Percentiles rank a stretch among this genome's conserved stretches.
Evolutionary conservation across 352 stramenopile species (phyloP).

Genomic region (Globisporangium emineosum): DNA sequence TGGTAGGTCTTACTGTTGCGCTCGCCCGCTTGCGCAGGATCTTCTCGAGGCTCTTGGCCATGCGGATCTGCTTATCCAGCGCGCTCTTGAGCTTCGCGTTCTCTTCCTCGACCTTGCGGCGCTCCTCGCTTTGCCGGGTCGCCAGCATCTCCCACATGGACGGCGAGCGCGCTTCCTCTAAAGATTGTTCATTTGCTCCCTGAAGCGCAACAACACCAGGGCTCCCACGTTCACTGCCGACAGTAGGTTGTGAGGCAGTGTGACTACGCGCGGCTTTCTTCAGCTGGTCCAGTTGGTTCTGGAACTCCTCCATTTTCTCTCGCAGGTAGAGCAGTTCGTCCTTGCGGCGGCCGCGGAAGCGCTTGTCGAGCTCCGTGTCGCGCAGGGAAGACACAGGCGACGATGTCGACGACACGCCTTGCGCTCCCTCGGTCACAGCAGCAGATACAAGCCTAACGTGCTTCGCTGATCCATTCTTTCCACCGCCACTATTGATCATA

Average conservation of each 20-base stretch:
- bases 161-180: neutral
- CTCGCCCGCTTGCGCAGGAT: conserved; percentile 20
- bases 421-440: neutral
- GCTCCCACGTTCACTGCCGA: neutral
- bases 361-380: neutral
- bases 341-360: conserved; percentile 9
- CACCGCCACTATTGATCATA: neutral
- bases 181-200: neutral
- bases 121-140: conserved; percentile 10
- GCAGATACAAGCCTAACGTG: neutral
- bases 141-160: conserved; percentile 4
- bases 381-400: neutral
- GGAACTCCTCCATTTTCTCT: neutral
- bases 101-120: conserved; percentile 7
- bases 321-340: conserved; percentile 15
- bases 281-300: neutral
- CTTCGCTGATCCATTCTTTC: neutral
- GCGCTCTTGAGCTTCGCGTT: conserved; percentile 16
- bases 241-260: neutral
- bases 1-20: neutral
- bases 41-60: conserved; percentile 25
- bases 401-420: neutral
- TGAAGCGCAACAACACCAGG: neutral
- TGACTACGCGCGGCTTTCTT: neutral
- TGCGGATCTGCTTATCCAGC: conserved; percentile 19